Conservation (phyloP, 257 asterid species). For the Osmanthus fragrans region DNA sequence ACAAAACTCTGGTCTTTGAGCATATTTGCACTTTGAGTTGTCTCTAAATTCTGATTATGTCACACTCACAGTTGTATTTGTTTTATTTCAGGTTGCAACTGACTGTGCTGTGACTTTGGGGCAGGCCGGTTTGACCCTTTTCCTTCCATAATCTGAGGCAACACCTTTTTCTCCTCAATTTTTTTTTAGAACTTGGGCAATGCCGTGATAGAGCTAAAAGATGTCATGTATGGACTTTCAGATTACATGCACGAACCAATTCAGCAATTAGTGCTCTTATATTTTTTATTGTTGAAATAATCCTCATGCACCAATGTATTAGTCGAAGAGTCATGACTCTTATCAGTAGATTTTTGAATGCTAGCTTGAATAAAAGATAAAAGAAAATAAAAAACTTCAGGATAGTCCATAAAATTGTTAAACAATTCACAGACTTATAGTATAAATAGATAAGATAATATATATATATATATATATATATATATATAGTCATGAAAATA, state of each 20-base stretch:
- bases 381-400: not conserved
- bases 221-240: not conserved
- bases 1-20: not conserved
- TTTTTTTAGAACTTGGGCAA: slow-evolving; percentile 6
- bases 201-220: not conserved
- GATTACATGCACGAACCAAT: slow-evolving; percentile 4
- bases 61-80: not conserved
- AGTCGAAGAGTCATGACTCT: not conserved
- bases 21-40: not conserved
- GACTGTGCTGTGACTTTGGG: slow-evolving; percentile 21
- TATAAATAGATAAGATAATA: no score
- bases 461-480: no score
- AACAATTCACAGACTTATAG: no score
- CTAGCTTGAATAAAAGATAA: not conserved
- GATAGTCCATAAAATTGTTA: not conserved
- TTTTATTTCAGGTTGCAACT: slow-evolving; percentile 8
- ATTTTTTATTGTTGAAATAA: not conserved
- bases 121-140: slow-evolving; percentile 16
- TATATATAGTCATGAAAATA: no score
- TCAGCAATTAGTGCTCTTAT: not conserved
- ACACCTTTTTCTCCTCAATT: slow-evolving; percentile 5
- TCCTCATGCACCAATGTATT: not conserved
- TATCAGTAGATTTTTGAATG: not conserved
- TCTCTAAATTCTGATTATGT: slow-evolving; percentile 2
- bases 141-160: slow-evolving; percentile 9